Evolutionary conservation across 495 filamentous ascomycete species (phyloP).

Genomic region (Podospora didyma): DNA sequence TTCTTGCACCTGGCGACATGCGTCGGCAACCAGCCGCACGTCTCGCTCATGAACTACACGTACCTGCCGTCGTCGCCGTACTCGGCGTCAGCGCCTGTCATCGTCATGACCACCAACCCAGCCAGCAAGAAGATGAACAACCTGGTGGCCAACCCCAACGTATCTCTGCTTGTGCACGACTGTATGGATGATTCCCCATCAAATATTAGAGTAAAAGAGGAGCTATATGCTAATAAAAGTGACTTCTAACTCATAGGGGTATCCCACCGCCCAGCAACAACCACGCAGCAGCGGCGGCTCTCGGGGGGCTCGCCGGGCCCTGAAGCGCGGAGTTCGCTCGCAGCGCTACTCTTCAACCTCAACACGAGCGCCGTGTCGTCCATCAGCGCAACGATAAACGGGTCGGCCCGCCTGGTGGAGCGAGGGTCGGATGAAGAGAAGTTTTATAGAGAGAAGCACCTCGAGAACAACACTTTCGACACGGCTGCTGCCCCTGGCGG

Average conservation of each 20-base stretch:
- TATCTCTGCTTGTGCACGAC: conserved; percentile 94
- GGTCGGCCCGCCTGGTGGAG: conserved; percentile 67
- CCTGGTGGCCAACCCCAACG: conserved; percentile 79
- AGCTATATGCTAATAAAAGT: neutral
- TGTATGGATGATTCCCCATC: conserved; percentile 45
- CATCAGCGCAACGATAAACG: conserved; percentile 92
- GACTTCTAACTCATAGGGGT: conserved; percentile 51
- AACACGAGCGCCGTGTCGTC: conserved; percentile 84
- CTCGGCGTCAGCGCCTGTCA: conserved; percentile 58
- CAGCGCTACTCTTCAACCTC: conserved; percentile 77
- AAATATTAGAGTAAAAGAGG: too few relatives aligned
- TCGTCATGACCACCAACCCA: conserved; percentile 92
- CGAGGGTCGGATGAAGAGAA: conserved; percentile 71
- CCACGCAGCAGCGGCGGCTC: conserved; percentile 50
- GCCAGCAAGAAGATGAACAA: conserved; percentile 86
- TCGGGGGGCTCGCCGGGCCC: conserved; percentile 60
- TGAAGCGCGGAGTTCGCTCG: conserved; percentile 64
- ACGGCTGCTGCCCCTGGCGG: conserved; percentile 42
- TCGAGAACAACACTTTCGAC: conserved; percentile 89
- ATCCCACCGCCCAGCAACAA: conserved; percentile 83
- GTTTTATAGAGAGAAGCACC: conserved; percentile 75
- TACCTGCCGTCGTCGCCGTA: conserved; percentile 85
- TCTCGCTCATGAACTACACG: conserved; percentile 98
- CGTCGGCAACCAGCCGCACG: conserved; percentile 76
- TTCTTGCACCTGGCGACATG: conserved; percentile 97